Evolutionary conservation across 1,139 yeast genomes (phyloP), one percentile per base, ranked within the genome.

Genomic region (Sugiyamaella novakii): DNA sequence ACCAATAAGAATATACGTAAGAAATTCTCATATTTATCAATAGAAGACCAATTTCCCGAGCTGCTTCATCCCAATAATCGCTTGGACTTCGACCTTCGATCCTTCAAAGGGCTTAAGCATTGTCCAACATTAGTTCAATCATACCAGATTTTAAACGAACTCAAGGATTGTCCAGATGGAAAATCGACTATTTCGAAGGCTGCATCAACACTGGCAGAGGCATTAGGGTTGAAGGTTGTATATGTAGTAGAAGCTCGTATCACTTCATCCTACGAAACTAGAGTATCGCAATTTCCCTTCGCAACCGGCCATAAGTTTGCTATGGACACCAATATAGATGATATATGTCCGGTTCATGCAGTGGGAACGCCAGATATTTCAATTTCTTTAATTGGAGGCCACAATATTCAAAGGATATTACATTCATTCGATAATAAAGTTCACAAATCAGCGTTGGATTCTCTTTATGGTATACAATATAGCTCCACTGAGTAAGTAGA

Each of bases 171-270:
- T 34, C 72, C 73, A 4, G 74, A 74, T 43, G 66, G 59, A 3
- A 50, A 54, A 10, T 57, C 55, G 8, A 68, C 68, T 1, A 53
- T 64, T 11, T 57, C 58, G 17, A 54, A 55, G 44, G 69, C 69
- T 5, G 71, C 82, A 27, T 70, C 70, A 47, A 62, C 72, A 1
- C 58, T 83, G 4, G 60, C 72, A 11, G 65, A 65, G 2, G 64
- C 68, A 28, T 68, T 74, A 49, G 68, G 71, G 0, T 67, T 78
- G 47, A 77, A 77, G 45, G 69, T 79, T 50, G 84, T 78, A 0
- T 81, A 79, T 58, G 69, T 83, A 12, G 65, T 81, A 54, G 87
- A 84, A 58, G 71, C 82, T 2, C 68, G 83, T 50, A 71, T 76
- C 2, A 49, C 57, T 5, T 18, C 21, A 7, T 33, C 46, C n/a